Evolutionary conservation across 176 grass and related monocot genomes (phyloP), one percentile per base, ranked within the genome.

Genomic region (Melocanna baccifera): DNA sequence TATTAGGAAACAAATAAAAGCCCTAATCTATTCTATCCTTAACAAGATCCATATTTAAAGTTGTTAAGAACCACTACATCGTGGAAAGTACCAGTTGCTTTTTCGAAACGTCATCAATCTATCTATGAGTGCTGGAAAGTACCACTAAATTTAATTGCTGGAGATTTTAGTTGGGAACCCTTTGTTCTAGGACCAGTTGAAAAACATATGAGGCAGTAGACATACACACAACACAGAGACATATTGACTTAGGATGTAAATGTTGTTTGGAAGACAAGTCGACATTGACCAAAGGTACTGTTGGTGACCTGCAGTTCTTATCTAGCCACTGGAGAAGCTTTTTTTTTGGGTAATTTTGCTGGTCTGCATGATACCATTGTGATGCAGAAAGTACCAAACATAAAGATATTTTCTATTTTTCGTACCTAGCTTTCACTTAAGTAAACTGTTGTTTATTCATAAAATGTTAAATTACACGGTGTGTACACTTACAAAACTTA

Each of bases 401-500:
- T 23, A 62, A 76, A 50, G 1, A 62, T 66, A 75, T 50, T 40
- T 25, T 48, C 20, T 69, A 52, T 53, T 79, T 71, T 6, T 34
- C 1, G 9, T 66, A 26, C 36, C 22, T 79, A 20, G 5, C 5
- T 64, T 62, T 72, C 34, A 73, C 28, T 70, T 43, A 37, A 67
- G 18, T 20, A 42, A 15, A 14, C 9, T 20, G 37, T 4, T 72
- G 25, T 34, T 83, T 63, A 18, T 51, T 39, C 55, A 57, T 57
- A 57, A 37, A 42, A 57, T 70, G 48, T 2, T 10, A 57, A 22
- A 69, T 32, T 71, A 10, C 6, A 45, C 1, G 1, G 29, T 79
- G 36, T 61, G 19, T 28, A 66, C 29, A 79, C 58, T 2, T 75
- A 39, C 39, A 83, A 71, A 73, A 76, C n/a, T n/a, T n/a, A n/a